Base-by-base conservation (phyloP, 345 rosid species). In the Melaleuca alternifolia region DNA sequence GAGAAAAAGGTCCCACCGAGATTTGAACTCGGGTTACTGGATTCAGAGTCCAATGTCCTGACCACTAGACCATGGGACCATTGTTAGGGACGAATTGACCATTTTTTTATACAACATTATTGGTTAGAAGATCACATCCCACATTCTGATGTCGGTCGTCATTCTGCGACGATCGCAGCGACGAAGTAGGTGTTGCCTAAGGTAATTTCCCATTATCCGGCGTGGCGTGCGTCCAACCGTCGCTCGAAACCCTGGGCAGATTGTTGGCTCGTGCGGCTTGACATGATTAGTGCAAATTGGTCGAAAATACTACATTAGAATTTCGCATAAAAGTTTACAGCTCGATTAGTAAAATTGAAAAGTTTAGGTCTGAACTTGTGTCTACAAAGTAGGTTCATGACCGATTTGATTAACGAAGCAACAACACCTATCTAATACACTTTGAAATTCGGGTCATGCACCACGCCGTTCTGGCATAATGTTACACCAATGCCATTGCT, bases 1-100 rank as follows among this genome's bases (percentile, higher is more conserved):
- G 7, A 24, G 5, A 48, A 1, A 2, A 13, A 96, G 95, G 97
- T 94, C 93, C 95, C 92, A 93, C 97, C 96, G 97, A 96, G 94
- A 95, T 84, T 95, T 95, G 99, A 96, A 95, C 95, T 95, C 95
- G 96, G 98, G 98, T 94, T 92, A 95, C 95, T 92, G 94, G 98
- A 97, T 96, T 95, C 98, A 93, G 92, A 95, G 96, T 95, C 96
- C 94, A 93, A 92, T 93, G 93, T 95, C 95, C 98, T 94, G 46
- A 96, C 98, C 96, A 90, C 98, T 91, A 94, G 98, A 94, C 95
- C 96, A 93, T 93, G 92, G 98, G 89, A 92, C 94, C 94, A 9
- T 28, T 1, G 86, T 8, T n/a, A 12, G 4, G 3, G 2, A 11
- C 0, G 1, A 0, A 1, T 6, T 20, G 1, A n/a, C 30, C 20